These are phyloP conservation scores for Apium graveolens DNA, from an alignment of 129 eudicot genomes.

Conservation along the genomic window DNA sequence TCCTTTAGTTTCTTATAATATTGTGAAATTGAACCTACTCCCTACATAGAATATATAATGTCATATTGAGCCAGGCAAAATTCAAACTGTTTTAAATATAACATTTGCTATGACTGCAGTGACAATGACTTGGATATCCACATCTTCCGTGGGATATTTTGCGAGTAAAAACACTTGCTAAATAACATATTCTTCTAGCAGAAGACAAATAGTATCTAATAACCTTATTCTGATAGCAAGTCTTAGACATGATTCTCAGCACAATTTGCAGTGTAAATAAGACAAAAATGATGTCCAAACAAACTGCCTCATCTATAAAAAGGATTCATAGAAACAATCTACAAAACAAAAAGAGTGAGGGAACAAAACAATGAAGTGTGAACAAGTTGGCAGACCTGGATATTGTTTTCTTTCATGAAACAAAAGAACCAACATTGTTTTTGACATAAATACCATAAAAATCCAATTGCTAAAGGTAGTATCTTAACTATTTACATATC, in stretches of 20 bases:
- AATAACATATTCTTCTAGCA: background rate
- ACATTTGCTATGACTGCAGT: background rate
- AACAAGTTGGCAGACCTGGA: background rate
- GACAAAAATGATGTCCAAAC: background rate
- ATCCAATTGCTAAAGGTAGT: background rate
- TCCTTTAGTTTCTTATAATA: background rate
- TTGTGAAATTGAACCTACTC: background rate
- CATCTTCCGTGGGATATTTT: background rate
- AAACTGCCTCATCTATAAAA: background rate
- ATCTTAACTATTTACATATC: background rate
- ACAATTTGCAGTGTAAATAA: background rate
- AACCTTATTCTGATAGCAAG: background rate
- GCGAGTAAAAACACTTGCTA: background rate
- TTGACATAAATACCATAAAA: background rate
- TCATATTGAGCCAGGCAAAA: background rate
- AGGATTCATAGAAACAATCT: background rate
- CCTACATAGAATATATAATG: background rate
- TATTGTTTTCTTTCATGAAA: background rate
- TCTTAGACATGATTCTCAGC: background rate
- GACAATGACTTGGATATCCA: background rate
- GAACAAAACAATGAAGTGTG: background rate
- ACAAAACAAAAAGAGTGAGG: background rate
- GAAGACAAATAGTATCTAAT: background rate
- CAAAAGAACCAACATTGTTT: conserved; percentile 4
- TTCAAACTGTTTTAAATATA: background rate